A percentile compares a stretch with the other conserved stretches of the same genome.
Evolutionary conservation across 768 basidiomycete genomes (phyloP).

Genomic region (Lactifluus pinguis): DNA sequence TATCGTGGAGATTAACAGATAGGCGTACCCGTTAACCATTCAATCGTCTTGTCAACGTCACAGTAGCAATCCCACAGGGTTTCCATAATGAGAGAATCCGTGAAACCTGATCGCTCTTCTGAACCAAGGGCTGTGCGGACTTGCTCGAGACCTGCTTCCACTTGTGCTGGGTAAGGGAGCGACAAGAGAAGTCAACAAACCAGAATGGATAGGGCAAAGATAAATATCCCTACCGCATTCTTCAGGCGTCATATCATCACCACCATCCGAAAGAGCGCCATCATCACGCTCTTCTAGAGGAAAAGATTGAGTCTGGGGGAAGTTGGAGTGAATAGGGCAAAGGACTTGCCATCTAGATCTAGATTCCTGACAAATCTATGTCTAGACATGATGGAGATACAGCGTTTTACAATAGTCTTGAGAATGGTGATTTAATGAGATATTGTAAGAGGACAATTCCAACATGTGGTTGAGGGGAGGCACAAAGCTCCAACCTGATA

Average conservation of each 20-base stretch:
- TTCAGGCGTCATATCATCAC: slow-evolving; percentile 74
- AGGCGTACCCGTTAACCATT: slow-evolving; percentile 63
- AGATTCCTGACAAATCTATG: slow-evolving; percentile 86
- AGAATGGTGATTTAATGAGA: slow-evolving; percentile 16
- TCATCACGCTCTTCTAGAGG: slow-evolving; percentile 79
- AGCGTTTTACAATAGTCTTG: slow-evolving; percentile 18
- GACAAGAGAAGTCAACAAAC: not conserved
- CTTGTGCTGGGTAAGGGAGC: slow-evolving; percentile 38
- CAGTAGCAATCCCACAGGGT: slow-evolving; percentile 85
- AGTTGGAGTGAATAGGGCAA: not conserved
- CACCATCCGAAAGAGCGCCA: slow-evolving; percentile 65
- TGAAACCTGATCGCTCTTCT: slow-evolving; percentile 53
- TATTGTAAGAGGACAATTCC: not conserved
- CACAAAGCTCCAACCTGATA: not conserved
- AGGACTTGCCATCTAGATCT: slow-evolving; percentile 53
- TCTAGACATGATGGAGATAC: slow-evolving; percentile 60
- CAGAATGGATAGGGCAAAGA: not conserved
- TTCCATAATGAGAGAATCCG: slow-evolving; percentile 69
- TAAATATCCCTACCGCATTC: slow-evolving; percentile 63
- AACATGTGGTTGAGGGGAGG: slow-evolving; percentile 16
- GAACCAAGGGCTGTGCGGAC: slow-evolving; percentile 62
- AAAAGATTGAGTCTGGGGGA: not conserved
- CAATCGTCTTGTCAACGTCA: slow-evolving; percentile 66
- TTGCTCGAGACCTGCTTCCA: slow-evolving; percentile 62
- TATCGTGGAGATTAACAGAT: not conserved